Conservation (phyloP, 2,329 filamentous ascomycete species). For the Cadophora sp. region DNA sequence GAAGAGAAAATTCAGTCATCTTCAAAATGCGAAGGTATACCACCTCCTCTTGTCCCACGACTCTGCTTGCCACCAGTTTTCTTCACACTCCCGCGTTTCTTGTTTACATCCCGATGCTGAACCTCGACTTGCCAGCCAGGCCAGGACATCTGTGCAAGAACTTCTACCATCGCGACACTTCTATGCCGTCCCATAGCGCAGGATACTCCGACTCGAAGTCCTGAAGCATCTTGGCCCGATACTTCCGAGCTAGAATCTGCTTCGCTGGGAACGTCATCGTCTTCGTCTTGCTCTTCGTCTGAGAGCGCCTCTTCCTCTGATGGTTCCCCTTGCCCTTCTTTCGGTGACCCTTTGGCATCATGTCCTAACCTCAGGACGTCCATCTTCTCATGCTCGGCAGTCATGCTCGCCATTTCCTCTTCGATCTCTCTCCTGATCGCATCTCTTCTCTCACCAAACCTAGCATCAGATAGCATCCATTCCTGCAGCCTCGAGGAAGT, state of each 20-base stretch:
- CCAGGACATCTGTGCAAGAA: slow-evolving; percentile 29
- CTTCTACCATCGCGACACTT: slow-evolving; percentile 36
- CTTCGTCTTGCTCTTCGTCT: slow-evolving; percentile 1
- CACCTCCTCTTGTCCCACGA: slow-evolving; percentile 22
- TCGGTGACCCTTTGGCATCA: neutral
- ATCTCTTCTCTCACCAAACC: slow-evolving; percentile 27
- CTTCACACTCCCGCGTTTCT: slow-evolving; percentile 22
- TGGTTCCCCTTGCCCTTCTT: neutral
- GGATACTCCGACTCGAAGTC: slow-evolving; percentile 29
- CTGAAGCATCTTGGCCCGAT: neutral
- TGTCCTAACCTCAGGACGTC: slow-evolving; percentile 6
- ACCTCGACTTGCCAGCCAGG: slow-evolving; percentile 32
- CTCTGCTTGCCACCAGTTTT: slow-evolving; percentile 19
- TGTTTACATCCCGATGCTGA: slow-evolving; percentile 30
- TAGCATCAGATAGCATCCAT: slow-evolving; percentile 27
- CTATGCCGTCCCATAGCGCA: slow-evolving; percentile 35
- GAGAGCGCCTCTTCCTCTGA: neutral
- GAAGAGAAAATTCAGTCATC: slow-evolving; percentile 8
- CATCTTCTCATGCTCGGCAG: slow-evolving; percentile 15
- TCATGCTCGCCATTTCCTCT: slow-evolving; percentile 11
- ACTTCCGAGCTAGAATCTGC: neutral
- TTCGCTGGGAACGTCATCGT: neutral
- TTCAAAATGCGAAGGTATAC: slow-evolving; percentile 11
- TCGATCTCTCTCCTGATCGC: slow-evolving; percentile 26
- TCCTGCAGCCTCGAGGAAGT: slow-evolving; percentile 30